Conservation (phyloP, 192 early-diverging fungal species). For the Backusella parvicylindrica region DNA sequence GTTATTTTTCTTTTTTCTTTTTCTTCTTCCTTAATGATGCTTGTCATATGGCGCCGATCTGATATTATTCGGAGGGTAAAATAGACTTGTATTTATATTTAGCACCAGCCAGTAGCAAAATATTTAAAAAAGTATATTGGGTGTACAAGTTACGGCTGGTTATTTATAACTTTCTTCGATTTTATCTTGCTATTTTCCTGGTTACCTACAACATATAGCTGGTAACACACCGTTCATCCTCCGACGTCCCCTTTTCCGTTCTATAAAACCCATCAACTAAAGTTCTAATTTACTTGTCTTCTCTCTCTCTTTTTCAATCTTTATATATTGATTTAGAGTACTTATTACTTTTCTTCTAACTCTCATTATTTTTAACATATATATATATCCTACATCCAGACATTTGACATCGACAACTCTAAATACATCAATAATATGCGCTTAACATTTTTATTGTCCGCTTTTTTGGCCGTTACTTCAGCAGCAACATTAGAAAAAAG, state of each 20-base stretch:
- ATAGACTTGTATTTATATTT: background rate
- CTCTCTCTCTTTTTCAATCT: background rate
- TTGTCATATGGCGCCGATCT: background rate
- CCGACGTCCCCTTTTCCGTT: background rate
- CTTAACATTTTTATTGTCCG: constrained; percentile 4
- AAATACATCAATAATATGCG: background rate
- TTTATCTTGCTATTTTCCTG: background rate
- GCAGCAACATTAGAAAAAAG: constrained; percentile 15
- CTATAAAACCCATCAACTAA: background rate
- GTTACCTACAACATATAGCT: background rate
- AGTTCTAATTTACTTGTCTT: background rate
- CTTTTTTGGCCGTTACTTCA: background rate
- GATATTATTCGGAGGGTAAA: background rate
- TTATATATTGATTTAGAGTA: background rate
- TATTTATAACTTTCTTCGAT: background rate
- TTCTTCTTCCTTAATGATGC: background rate
- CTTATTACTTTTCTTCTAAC: background rate
- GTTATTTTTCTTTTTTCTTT: background rate
- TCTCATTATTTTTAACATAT: constrained; percentile 1
- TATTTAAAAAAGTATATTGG: background rate
- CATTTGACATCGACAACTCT: background rate
- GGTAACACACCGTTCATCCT: background rate
- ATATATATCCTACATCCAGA: background rate
- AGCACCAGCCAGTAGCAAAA: background rate
- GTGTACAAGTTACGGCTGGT: background rate